Percentiles rank a stretch among this genome's conserved stretches.
Conservation (phyloP, 148 eudicot species). For the Euryodendron excelsum region DNA sequence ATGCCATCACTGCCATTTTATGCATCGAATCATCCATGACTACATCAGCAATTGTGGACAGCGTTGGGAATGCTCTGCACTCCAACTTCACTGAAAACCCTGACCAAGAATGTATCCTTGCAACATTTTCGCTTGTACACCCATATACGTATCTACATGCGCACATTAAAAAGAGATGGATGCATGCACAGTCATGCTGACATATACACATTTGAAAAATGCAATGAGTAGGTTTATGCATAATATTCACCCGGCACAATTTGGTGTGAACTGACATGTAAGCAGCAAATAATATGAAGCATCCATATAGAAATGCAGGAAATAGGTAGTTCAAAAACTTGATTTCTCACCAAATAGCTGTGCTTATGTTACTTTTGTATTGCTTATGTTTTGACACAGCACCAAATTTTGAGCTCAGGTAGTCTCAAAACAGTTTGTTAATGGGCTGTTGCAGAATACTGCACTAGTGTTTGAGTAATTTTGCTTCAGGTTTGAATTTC, state of each 20-base stretch:
- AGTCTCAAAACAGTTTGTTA: neutral
- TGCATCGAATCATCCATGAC: slow-evolving; percentile 99
- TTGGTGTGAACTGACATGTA: too few species aligned
- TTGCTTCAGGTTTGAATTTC: neutral
- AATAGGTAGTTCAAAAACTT: neutral
- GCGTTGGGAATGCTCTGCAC: slow-evolving; percentile 87
- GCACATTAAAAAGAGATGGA: neutral
- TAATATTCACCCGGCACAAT: too few species aligned
- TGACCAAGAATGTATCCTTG: slow-evolving; percentile 76
- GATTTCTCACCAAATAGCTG: neutral
- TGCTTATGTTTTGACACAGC: neutral
- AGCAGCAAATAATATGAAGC: neutral
- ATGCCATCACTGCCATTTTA: slow-evolving; percentile 88
- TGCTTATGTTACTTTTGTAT: neutral
- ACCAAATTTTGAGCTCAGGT: neutral
- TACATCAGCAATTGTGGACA: slow-evolving; percentile 88
- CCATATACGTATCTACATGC: neutral
- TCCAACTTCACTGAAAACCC: slow-evolving; percentile 90
- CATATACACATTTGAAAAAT: neutral
- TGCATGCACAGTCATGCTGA: neutral
- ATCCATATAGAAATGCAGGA: neutral
- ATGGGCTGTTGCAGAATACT: neutral
- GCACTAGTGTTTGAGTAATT: neutral
- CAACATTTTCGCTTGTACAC: neutral
- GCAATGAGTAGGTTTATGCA: neutral